Percentiles rank a stretch among this genome's conserved stretches.
These are phyloP conservation scores for Coemansia biformis DNA, from an alignment of 192 early-diverging fungal species.

Conservation along the genomic window DNA sequence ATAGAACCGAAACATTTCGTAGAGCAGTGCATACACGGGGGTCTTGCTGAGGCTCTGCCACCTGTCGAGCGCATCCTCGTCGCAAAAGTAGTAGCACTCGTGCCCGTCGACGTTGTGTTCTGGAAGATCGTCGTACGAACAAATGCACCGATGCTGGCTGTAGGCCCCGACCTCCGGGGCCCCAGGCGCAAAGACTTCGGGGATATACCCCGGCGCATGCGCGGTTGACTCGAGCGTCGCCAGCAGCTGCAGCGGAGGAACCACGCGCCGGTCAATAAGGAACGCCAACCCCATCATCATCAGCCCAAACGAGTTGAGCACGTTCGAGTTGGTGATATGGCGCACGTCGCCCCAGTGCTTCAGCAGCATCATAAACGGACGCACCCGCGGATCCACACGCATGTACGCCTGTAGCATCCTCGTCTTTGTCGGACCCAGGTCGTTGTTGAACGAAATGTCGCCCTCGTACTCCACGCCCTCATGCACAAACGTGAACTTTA, in stretches of 20 bases:
- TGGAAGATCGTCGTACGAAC: constrained; percentile 1
- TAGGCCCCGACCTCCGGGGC: too few relatives aligned
- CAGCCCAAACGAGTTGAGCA: constrained; percentile 37
- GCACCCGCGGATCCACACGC: constrained; percentile 20
- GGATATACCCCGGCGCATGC: constrained; percentile 2
- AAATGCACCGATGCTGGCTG: constrained; percentile 6
- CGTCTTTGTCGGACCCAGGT: constrained; percentile 19
- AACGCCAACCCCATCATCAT: constrained; percentile 42
- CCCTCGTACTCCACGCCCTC: constrained; percentile 8
- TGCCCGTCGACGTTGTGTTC: constrained; percentile 7
- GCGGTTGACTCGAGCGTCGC: constrained; percentile 9
- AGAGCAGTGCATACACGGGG: constrained; percentile 11
- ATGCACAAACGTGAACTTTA: constrained; percentile 25
- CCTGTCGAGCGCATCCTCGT: background rate
- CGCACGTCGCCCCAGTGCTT: constrained; percentile 30
- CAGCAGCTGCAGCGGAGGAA: constrained; percentile 42
- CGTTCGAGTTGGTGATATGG: constrained; percentile 6
- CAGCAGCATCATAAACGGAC: constrained; percentile 13
- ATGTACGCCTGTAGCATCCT: constrained; percentile 15
- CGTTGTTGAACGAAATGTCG: constrained; percentile 28
- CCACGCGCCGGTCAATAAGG: constrained; percentile 22
- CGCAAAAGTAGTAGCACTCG: constrained; percentile 8
- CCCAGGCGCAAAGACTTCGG: too few relatives aligned
- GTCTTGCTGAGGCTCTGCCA: constrained; percentile 32
- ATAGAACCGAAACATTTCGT: constrained; percentile 35